Base-by-base conservation (phyloP, 78 protist species). In the Dictyostelium firmibasis region DNA sequence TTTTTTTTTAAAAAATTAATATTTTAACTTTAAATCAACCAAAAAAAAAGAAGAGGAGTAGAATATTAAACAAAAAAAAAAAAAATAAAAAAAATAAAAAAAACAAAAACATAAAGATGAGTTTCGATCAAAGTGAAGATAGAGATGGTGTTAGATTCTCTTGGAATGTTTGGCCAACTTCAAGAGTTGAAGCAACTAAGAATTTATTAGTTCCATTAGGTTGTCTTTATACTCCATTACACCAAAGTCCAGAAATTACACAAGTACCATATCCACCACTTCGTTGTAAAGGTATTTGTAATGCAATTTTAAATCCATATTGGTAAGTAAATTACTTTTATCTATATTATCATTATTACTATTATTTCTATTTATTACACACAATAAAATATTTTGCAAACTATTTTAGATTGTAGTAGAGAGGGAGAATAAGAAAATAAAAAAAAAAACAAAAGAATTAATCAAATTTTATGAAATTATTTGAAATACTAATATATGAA, bases 221-320 rank as follows among this genome's bases (percentile, higher is more conserved):
- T 33, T 84, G 98, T 62, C n/a, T 97, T 50, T 99, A 98, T 89
- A 96, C 99, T n/a, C 99, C 99, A 25, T 85, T 99, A 57, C 97
- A 96, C 60, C 77, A 64, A 84, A 92, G 88, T n/a, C 67, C 81
- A 6, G 92, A 82, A 16, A 50, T 92, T 62, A 86, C 97, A 3
- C 91, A 92, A 20, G 86, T 98, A 18, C 87, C 92, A 20, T 98
- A 98, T 91, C 99, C 98, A 83, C 99, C 99, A 2, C 77, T 98
- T 7, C 35, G 33, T 16, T 99, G 99, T 96, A 64, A 47, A n/a
- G 81, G 92, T 67, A 4, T 75, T 53, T 99, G 99, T 84, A 81
- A 83, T 23, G 96, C 97, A 3, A 69, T 97, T 14, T 96, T 99
- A 70, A 99, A 99, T 83, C 99, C 99, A 36, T 96, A 33, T 60